A percentile compares a stretch with the other conserved stretches of the same genome.
Evolutionary conservation across 495 filamentous ascomycete genomes (phyloP).

Genomic region (Coniosporium apollinis): DNA sequence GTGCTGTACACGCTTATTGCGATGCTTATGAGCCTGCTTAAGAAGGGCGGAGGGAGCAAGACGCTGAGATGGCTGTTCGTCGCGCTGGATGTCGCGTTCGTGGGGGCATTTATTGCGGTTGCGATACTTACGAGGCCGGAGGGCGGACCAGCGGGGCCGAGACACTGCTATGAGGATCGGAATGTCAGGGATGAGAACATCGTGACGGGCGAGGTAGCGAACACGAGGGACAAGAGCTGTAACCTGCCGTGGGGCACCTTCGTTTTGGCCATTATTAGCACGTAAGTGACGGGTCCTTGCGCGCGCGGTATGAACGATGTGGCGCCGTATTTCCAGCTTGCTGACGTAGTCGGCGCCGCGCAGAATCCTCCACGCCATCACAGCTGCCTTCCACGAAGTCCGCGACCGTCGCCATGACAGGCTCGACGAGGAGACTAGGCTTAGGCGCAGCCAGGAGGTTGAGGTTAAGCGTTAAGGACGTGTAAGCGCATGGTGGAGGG

Average conservation of each 20-base stretch:
- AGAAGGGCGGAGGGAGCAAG: constrained; percentile 11
- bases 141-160: constrained; percentile 15
- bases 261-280: constrained; percentile 15
- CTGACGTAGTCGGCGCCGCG: background rate
- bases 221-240: constrained; percentile 2
- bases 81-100: constrained; percentile 16
- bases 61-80: constrained; percentile 18
- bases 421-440: too few relatives aligned
- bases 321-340: background rate
- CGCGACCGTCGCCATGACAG: constrained; percentile 4
- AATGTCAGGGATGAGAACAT: too few relatives aligned
- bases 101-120: constrained; percentile 22
- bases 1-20: constrained; percentile 19
- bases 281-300: too few relatives aligned
- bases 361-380: constrained; percentile 14
- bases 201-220: constrained; percentile 2
- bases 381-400: constrained; percentile 13
- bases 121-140: constrained; percentile 19
- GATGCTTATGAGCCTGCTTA: constrained; percentile 8
- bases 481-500: too few relatives aligned
- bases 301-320: too few relatives aligned
- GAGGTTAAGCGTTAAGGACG: too few relatives aligned
- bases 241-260: constrained; percentile 15
- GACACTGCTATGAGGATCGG: constrained; percentile 5
- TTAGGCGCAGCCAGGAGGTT: too few relatives aligned